Base-by-base conservation (phyloP, 1,139 yeast species). In the Magnusiomyces tetraspermus region DNA sequence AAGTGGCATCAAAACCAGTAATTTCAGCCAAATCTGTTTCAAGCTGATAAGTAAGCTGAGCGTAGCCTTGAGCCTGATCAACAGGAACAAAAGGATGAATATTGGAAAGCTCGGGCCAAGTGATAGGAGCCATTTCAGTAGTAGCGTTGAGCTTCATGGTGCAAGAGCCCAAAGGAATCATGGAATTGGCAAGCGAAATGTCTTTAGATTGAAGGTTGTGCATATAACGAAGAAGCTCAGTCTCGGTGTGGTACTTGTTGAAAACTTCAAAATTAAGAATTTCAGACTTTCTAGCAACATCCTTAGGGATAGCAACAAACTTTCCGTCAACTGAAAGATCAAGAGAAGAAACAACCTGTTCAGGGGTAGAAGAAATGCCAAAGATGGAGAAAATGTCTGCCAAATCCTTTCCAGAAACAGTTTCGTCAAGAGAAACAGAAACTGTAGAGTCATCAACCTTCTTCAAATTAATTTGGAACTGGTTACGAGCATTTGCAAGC, bases 121-220 rank as follows among this genome's bases (percentile, higher is more conserved):
- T 84, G 56, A 92, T 77, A 46, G 97, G 90, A 59, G 81, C 80
- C 97, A 92, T 92, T 69, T 88, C 94, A 17, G 89, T 95, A 1
- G 97, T 90, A 51, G 96, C 85, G 66, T 92, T 92, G 64, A 92
- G 77, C 71, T 92, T 92, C 98, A 92, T 92, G 37, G 98, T 92
- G 74, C 98, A 92, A 10, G 96, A 88, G 37, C 98, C 98, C 59
- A 92, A 78, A 43, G 97, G 95, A 58, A 92, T 92, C 98, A 92
- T 92, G 15, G 97, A 86, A 67, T 89, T 86, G 28, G 97, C 96
- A 58, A 92, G 76, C 0, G 97, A 90, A 59, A 92, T 75, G 71
- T 92, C 98, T 71, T 85, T 88, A 56, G 83, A 75, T 71, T 92
- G 97, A 57, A 92, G 75, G 58, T 79, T 78, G 67, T 88, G 94